Conservation (phyloP, 2,329 filamentous ascomycete species). For the Trichoderma guizhouense region DNA sequence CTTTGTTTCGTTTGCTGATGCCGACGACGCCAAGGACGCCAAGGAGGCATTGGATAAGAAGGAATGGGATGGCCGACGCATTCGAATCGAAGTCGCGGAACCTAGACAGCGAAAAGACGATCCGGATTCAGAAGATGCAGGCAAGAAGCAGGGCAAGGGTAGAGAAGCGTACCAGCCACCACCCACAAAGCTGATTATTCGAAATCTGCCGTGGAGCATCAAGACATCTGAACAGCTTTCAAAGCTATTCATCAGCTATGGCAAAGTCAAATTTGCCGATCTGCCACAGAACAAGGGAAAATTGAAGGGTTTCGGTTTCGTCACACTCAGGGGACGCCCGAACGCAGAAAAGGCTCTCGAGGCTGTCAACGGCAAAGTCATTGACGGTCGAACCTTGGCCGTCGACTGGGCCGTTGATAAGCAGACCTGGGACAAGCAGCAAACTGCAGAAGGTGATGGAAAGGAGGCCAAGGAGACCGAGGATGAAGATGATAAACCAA, state of each 20-base stretch:
- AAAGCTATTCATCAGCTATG: constrained; percentile 78
- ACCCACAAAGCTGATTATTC: constrained; percentile 79
- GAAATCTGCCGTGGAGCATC: constrained; percentile 94
- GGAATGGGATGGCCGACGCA: constrained; percentile 72
- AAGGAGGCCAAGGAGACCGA: constrained; percentile 31
- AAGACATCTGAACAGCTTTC: constrained; percentile 79
- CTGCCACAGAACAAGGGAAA: constrained; percentile 75
- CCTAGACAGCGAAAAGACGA: constrained; percentile 67
- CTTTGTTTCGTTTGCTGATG: constrained; percentile 94
- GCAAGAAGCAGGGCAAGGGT: constrained; percentile 55
- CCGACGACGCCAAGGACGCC: constrained; percentile 82
- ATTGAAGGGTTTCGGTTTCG: constrained; percentile 87
- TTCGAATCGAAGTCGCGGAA: constrained; percentile 85
- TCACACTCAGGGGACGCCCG: constrained; percentile 80
- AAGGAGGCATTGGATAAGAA: constrained; percentile 77
- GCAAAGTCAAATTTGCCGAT: constrained; percentile 84
- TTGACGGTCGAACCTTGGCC: constrained; percentile 83
- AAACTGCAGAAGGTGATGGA: constrained; percentile 40
- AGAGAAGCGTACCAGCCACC: constrained; percentile 50
- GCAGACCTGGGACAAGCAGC: constrained; percentile 71
- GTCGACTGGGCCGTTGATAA: constrained; percentile 98
- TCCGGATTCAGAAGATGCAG: constrained; percentile 39
- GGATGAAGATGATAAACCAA: constrained; percentile 27
- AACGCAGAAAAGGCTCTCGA: constrained; percentile 89
- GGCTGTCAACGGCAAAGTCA: constrained; percentile 80